Evolutionary conservation across 1,139 yeast genomes (phyloP).

Genomic region (Scheffersomyces quercinus): DNA sequence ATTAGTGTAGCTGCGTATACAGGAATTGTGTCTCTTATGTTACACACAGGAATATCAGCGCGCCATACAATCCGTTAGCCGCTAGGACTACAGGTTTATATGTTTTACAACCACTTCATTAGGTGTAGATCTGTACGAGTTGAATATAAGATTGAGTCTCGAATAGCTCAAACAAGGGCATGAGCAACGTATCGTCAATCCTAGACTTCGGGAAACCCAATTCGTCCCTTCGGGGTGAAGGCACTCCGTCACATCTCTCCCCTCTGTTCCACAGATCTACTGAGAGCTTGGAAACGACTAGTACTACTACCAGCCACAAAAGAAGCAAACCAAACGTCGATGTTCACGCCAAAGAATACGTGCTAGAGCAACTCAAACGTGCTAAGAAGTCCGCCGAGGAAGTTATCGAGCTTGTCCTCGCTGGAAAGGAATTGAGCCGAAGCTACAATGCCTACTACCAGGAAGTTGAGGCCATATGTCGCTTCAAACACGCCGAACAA

Average conservation of each 20-base stretch:
- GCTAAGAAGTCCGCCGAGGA: slow-evolving; percentile 1
- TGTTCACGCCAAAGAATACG: not conserved
- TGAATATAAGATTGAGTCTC: no score
- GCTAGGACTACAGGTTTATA: no score
- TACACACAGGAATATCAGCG: no score
- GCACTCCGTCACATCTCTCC: not conserved
- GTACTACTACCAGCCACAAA: not conserved
- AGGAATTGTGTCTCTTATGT: no score
- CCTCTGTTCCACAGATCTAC: not conserved
- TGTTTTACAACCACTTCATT: no score
- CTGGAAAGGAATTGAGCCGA: slow-evolving; percentile 14
- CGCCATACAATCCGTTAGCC: no score
- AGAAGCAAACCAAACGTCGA: not conserved
- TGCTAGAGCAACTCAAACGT: slow-evolving; percentile 1
- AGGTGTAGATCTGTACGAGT: no score
- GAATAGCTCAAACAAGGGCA: no score
- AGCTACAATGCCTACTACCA: slow-evolving; percentile 30
- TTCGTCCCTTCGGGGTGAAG: not conserved
- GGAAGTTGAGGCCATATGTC: slow-evolving; percentile 36
- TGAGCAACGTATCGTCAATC: no score
- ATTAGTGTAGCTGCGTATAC: no score
- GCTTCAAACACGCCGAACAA: slow-evolving; percentile 34
- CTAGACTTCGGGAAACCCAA: no score
- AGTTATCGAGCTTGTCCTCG: slow-evolving; percentile 23
- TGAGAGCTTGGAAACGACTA: not conserved